Evolutionary conservation across 2,329 filamentous ascomycete genomes (phyloP).

Genomic region (Pestalotiopsis sp.): DNA sequence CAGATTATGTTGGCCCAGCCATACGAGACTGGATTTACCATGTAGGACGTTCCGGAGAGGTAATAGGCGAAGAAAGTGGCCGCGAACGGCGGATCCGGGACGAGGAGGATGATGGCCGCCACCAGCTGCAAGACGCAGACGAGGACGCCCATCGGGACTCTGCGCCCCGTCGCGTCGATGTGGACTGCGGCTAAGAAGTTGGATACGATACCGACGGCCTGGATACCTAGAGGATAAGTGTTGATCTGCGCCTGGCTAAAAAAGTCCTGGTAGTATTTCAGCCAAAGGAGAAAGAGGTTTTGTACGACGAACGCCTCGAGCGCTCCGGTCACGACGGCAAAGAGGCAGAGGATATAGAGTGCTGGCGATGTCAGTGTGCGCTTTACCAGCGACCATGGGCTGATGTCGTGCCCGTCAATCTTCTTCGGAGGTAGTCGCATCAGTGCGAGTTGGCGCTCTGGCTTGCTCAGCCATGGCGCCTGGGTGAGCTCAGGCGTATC

Average conservation of each 20-base stretch:
- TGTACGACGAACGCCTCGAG: slow-evolving; percentile 33
- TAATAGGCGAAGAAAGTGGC: slow-evolving; percentile 40
- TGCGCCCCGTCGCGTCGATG: slow-evolving; percentile 12
- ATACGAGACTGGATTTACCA: slow-evolving; percentile 40
- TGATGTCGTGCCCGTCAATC: slow-evolving; percentile 36
- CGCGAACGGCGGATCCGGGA: slow-evolving; percentile 31
- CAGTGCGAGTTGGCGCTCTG: slow-evolving; percentile 36
- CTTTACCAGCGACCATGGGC: slow-evolving; percentile 28
- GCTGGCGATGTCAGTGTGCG: slow-evolving; percentile 29
- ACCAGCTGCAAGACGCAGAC: slow-evolving; percentile 35
- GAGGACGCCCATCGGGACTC: slow-evolving; percentile 36
- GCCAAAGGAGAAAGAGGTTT: slow-evolving; percentile 28
- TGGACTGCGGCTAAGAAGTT: slow-evolving; percentile 35
- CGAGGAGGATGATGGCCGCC: slow-evolving; percentile 33
- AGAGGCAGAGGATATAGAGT: slow-evolving; percentile 40
- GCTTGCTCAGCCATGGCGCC: slow-evolving; percentile 38
- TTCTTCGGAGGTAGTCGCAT: slow-evolving; percentile 32
- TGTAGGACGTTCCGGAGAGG: slow-evolving; percentile 39
- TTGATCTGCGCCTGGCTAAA: slow-evolving; percentile 33
- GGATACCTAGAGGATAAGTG: slow-evolving; percentile 38
- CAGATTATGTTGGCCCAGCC: slow-evolving; percentile 41
- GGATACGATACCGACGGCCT: slow-evolving; percentile 39
- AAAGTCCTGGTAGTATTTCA: slow-evolving; percentile 21
- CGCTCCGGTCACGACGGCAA: slow-evolving; percentile 37
- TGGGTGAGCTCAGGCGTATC: slow-evolving; percentile 42